Percentiles rank a stretch among this genome's conserved stretches.
These are phyloP conservation scores for Septoria linicola DNA, from an alignment of 2,329 filamentous ascomycete genomes.

Conservation along the genomic window DNA sequence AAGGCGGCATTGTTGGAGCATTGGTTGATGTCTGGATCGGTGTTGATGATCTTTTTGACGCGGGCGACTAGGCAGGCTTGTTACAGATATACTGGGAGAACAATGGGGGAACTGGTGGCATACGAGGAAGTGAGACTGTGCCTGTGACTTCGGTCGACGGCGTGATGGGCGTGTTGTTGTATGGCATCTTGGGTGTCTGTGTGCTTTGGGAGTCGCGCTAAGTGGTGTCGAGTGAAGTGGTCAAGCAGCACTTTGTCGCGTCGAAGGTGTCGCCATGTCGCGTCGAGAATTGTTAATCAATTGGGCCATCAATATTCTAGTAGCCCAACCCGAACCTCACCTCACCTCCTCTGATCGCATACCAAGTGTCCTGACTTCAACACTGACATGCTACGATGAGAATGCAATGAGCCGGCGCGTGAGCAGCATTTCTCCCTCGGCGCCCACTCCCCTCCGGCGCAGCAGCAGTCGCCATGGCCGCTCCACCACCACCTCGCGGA, in stretches of 20 bases:
- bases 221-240: not conserved
- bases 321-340: no score
- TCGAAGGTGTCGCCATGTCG: no score
- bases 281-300: no score
- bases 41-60: conserved; percentile 90
- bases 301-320: no score
- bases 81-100: not conserved
- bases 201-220: not conserved
- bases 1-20: conserved; percentile 95
- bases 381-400: conserved; percentile 16
- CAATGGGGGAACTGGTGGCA: conserved; percentile 37
- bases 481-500: conserved; percentile 17
- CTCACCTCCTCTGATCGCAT: no score
- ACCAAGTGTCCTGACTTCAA: not conserved
- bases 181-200: conserved; percentile 65
- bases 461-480: conserved; percentile 26
- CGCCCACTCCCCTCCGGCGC: conserved; percentile 24
- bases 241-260: not conserved
- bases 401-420: conserved; percentile 49
- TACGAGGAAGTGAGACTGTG: conserved; percentile 80
- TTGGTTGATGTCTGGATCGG: conserved; percentile 79
- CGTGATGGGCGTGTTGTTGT: conserved; percentile 81
- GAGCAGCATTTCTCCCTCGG: conserved; percentile 37
- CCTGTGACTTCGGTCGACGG: conserved; percentile 80
- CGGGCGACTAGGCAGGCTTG: conserved; percentile 67